Conservation (phyloP, 352 stramenopile genomes). For the Globisporangium solare region DNA sequence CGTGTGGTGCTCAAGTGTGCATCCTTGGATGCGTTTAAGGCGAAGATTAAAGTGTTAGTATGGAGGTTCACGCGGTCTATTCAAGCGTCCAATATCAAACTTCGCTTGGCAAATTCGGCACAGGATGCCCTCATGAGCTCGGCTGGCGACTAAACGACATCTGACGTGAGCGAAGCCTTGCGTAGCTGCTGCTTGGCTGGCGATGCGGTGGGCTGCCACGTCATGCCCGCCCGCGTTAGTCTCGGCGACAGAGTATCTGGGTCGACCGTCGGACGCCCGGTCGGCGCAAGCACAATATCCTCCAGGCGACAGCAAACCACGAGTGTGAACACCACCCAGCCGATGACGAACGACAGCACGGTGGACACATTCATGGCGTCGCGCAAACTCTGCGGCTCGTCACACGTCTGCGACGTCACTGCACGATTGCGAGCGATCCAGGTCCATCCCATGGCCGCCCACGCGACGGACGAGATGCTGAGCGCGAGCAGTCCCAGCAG, state of each 20-base stretch:
- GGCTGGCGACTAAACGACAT: no score
- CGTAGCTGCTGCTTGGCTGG: no score
- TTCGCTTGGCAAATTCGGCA: no score
- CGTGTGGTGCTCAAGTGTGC: no score
- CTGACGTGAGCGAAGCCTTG: no score
- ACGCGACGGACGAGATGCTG: constrained; percentile 18
- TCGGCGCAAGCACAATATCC: constrained; percentile 35
- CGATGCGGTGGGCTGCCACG: no score
- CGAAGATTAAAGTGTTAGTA: no score
- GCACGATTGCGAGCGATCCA: constrained; percentile 8
- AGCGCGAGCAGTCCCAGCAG: constrained; percentile 15
- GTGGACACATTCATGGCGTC: constrained; percentile 19
- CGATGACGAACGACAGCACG: constrained; percentile 28
- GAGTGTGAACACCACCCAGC: constrained; percentile 27
- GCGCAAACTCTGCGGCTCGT: constrained; percentile 2
- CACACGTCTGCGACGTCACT: background rate
- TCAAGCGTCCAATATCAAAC: no score
- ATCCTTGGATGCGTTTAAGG: no score
- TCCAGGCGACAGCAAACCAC: constrained; percentile 58
- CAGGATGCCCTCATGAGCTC: no score
- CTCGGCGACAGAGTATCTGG: constrained; percentile 27
- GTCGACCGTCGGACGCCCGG: constrained; percentile 27
- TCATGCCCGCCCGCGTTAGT: no score
- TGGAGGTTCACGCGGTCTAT: no score
- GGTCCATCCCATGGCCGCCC: constrained; percentile 19